These are phyloP conservation scores for Chrysosphaeria jannelii DNA, from an alignment of 2,329 filamentous ascomycete species.

Conservation along the genomic window DNA sequence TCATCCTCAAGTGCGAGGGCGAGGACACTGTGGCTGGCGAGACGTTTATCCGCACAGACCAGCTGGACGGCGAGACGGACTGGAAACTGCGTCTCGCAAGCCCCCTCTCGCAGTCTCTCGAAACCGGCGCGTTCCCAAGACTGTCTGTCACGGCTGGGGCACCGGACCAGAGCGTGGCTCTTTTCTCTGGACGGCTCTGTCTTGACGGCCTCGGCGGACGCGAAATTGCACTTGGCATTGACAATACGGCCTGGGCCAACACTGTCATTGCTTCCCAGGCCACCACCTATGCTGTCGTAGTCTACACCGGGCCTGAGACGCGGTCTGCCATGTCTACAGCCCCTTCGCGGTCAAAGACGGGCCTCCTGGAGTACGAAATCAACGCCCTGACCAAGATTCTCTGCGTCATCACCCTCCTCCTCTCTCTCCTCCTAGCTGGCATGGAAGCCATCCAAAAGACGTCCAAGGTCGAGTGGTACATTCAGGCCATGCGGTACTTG, in stretches of 20 bases:
- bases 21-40: conserved; percentile 23
- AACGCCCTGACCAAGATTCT: conserved; percentile 92
- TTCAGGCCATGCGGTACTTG: conserved; percentile 92
- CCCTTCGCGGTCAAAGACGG: conserved; percentile 74
- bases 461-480: conserved; percentile 44
- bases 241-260: conserved; percentile 97
- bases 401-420: conserved; percentile 56
- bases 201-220: conserved; percentile 29
- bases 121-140: conserved; percentile 38
- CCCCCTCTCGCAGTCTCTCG: conserved; percentile 52
- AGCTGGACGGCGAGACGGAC: conserved; percentile 90
- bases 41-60: conserved; percentile 90
- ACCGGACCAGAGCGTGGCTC: conserved; percentile 79
- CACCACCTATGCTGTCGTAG: conserved; percentile 59
- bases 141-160: conserved; percentile 55
- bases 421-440: conserved; percentile 71
- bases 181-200: conserved; percentile 75
- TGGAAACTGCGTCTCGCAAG: conserved; percentile 89
- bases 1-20: conserved; percentile 48
- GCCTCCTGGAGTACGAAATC: conserved; percentile 81
- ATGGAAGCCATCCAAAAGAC: conserved; percentile 46
- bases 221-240: conserved; percentile 28
- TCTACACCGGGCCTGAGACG: conserved; percentile 88
- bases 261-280: conserved; percentile 87
- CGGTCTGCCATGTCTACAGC: conserved; percentile 81